Evolutionary conservation across 2,329 filamentous ascomycete species (phyloP).

Genomic region (Trichoderma atrobrunneum): DNA sequence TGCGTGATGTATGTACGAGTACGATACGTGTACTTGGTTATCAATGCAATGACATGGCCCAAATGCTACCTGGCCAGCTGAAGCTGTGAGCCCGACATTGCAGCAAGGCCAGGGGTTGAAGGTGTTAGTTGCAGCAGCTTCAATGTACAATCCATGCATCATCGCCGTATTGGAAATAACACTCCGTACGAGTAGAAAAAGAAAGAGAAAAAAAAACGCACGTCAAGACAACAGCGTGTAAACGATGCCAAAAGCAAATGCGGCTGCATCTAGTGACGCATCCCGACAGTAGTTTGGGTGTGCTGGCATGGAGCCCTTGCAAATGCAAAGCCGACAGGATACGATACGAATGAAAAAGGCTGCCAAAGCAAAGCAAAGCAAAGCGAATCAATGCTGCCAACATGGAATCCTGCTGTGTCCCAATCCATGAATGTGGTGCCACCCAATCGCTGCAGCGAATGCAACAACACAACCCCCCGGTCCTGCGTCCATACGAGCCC

Average conservation of each 20-base stretch:
- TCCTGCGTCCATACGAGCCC: constrained; percentile 14
- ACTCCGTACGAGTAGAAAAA: neutral
- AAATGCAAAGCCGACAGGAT: neutral
- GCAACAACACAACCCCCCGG: constrained; percentile 1
- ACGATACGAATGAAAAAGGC: constrained; percentile 10
- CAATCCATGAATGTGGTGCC: neutral
- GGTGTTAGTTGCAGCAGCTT: neutral
- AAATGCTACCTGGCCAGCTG: constrained; percentile 15
- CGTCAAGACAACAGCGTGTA: neutral
- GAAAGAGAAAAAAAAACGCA: neutral
- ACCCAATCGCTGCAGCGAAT: neutral
- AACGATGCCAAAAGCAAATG: neutral
- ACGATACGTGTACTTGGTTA: neutral
- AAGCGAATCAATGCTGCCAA: neutral
- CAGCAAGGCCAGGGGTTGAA: neutral
- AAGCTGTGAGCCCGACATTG: neutral
- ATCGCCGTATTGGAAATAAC: neutral
- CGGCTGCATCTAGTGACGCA: constrained; percentile 5
- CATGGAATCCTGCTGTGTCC: neutral
- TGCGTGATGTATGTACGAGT: neutral
- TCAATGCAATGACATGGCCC: neutral
- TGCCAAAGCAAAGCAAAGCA: neutral
- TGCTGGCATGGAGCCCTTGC: constrained; percentile 12
- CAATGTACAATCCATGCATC: neutral
- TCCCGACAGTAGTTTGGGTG: constrained; percentile 17